Conservation (phyloP, 2,329 filamentous ascomycete genomes). For the Verruconis gallopava region DNA sequence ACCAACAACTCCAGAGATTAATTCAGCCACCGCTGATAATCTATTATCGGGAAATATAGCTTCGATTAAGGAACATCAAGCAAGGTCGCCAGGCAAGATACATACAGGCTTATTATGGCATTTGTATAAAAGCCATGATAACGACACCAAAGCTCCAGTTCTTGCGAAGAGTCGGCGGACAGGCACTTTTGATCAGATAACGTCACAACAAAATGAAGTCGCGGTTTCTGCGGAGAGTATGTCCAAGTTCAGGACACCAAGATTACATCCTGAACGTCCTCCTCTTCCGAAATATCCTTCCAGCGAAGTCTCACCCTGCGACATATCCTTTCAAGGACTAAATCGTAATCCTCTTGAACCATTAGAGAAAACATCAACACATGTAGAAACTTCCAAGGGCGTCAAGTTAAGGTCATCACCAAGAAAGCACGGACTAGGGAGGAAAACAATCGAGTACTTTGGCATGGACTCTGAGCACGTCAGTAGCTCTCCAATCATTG, state of each 20-base stretch:
- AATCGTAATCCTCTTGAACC: neutral
- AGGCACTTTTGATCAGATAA: neutral
- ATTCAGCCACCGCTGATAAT: neutral
- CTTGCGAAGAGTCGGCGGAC: neutral
- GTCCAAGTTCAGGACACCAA: neutral
- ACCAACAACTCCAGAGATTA: neutral
- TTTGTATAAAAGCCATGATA: neutral
- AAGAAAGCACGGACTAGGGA: neutral
- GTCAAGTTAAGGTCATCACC: neutral
- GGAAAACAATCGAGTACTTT: neutral
- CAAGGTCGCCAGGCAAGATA: neutral
- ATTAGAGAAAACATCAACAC: neutral
- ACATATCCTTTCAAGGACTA: neutral
- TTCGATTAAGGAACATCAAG: neutral
- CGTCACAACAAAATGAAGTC: neutral
- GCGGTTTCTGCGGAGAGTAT: neutral
- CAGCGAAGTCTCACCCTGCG: slow-evolving; percentile 4
- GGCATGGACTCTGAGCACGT: neutral
- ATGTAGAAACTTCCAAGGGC: neutral
- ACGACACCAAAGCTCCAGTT: neutral
- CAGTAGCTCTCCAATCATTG: neutral
- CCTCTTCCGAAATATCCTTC: neutral
- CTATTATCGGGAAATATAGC: neutral
- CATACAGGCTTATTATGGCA: neutral
- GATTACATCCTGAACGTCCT: neutral